A percentile compares a stretch with the other conserved stretches of the same genome.
These are phyloP conservation scores for Fusarium solani-melongenae DNA, from an alignment of 2,329 filamentous ascomycete species.

Conservation along the genomic window DNA sequence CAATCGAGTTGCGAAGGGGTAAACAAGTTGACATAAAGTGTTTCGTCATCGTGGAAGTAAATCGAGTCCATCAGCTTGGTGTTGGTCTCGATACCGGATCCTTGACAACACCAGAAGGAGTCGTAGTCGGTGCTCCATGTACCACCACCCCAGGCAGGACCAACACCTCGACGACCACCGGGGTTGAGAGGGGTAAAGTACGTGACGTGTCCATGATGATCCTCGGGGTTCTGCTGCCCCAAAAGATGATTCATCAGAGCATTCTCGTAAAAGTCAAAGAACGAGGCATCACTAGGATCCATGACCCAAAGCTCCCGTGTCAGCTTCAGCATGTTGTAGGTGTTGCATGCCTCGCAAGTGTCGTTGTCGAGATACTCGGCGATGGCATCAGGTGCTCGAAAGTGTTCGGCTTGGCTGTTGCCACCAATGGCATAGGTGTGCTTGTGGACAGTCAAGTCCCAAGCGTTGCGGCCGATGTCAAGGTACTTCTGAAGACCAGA, in stretches of 20 bases:
- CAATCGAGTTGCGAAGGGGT: slow-evolving; percentile 58
- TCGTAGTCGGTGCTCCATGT: slow-evolving; percentile 65
- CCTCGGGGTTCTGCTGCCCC: slow-evolving; percentile 58
- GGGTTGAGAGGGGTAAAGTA: slow-evolving; percentile 64
- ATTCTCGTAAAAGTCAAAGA: slow-evolving; percentile 66
- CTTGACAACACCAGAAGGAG: slow-evolving; percentile 66
- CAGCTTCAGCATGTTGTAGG: slow-evolving; percentile 68
- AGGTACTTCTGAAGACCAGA: slow-evolving; percentile 57
- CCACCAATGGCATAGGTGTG: slow-evolving; percentile 65
- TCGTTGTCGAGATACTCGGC: slow-evolving; percentile 56
- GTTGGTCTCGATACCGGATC: slow-evolving; percentile 63
- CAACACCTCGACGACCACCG: slow-evolving; percentile 59
- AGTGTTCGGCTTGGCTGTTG: slow-evolving; percentile 66
- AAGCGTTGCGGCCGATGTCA: slow-evolving; percentile 62
- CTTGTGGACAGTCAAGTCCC: slow-evolving; percentile 56
- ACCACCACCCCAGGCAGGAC: slow-evolving; percentile 64
- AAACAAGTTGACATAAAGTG: slow-evolving; percentile 62
- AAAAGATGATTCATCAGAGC: slow-evolving; percentile 63
- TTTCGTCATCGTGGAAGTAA: slow-evolving; percentile 57
- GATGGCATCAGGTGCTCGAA: slow-evolving; percentile 59
- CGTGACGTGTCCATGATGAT: slow-evolving; percentile 60
- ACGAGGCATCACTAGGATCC: slow-evolving; percentile 51
- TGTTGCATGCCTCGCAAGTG: slow-evolving; percentile 64
- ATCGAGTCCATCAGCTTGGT: slow-evolving; percentile 65
- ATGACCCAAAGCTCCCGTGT: slow-evolving; percentile 62